Base-by-base conservation (phyloP, 2,329 filamentous ascomycete species). In the Cytospora chrysosperma region DNA sequence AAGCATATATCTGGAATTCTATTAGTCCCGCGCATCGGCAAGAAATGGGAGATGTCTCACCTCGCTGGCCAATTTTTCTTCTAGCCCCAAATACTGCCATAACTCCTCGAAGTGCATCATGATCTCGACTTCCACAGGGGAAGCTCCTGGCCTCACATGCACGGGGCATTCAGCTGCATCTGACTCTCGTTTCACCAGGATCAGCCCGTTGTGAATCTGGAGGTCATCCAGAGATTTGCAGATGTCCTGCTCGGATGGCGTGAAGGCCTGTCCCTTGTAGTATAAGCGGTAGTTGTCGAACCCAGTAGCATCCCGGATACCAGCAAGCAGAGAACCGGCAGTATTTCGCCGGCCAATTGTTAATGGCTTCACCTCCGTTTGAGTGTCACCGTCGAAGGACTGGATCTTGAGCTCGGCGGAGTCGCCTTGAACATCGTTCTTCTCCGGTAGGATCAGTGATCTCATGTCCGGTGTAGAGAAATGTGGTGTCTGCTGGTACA, bases 21-120 rank as follows among this genome's bases (percentile, higher is more conserved):
- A 59, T 73, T 47, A 73, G 72, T 61, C 61, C 37, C 13, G 12
- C 10, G 55, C 19, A 1, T 47, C 4, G 4, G 4, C 4, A 3
- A 54, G 9, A 9, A 51, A 40, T 34, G 40, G 49, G 12, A 58
- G 53, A 1, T 2, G 7, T 65, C 76, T 68, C 79, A 89, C 88
- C 79, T 91, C 87, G 71, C 84, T 80, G 8, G 90, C 87, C 50
- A 92, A 78, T 56, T 78, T 81, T 64, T 93, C 88, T 52, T 91
- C 85, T 77, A 93, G 84, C 67, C 87, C 86, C 60, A 98, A 81
- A 70, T 94, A 90, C 51, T 86, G 84, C 82, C 95, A 97, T 27
- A 99, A 77, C 65, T 94, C 88, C 60, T 91, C 84, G 70, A 97
- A 96, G 74, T 96, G 91, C 63, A 87, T 83, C 68, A 95, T 79